Conservation (phyloP, 768 basidiomycete species). For the Xerocomellus dryophilus region DNA sequence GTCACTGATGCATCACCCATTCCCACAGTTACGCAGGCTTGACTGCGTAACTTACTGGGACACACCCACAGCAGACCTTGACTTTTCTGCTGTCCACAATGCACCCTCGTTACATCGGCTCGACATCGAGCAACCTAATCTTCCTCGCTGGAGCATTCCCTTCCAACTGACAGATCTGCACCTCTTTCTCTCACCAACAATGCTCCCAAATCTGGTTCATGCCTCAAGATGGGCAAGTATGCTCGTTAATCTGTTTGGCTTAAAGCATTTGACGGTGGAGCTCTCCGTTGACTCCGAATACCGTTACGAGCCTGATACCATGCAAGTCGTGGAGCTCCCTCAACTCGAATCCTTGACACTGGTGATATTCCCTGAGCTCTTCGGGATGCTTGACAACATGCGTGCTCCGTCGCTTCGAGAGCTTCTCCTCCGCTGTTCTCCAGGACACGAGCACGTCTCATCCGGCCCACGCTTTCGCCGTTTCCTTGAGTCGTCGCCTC, state of each 20-base stretch:
- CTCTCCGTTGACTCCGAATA: slow-evolving; percentile 32
- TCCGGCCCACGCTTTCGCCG: slow-evolving; percentile 28
- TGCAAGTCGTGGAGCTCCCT: slow-evolving; percentile 18
- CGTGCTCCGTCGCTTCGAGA: slow-evolving; percentile 36
- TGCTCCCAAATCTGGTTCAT: slow-evolving; percentile 16
- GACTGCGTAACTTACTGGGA: slow-evolving; percentile 32
- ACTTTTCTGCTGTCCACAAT: slow-evolving; percentile 31
- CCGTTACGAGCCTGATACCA: slow-evolving; percentile 16
- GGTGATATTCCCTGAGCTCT: slow-evolving; percentile 31
- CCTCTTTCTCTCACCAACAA: slow-evolving; percentile 30
- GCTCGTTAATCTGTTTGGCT: slow-evolving; percentile 39
- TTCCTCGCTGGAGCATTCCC: slow-evolving; percentile 37
- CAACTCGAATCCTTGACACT: slow-evolving; percentile 32
- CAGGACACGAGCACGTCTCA: slow-evolving; percentile 17
- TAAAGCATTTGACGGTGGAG: slow-evolving; percentile 42
- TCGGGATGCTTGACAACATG: slow-evolving; percentile 27
- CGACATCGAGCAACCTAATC: slow-evolving; percentile 33
- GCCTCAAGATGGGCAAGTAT: slow-evolving; percentile 30
- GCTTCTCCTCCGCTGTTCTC: slow-evolving; percentile 41
- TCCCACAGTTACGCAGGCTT: slow-evolving; percentile 39
- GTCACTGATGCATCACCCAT: slow-evolving; percentile 32
- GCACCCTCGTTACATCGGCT: slow-evolving; percentile 37
- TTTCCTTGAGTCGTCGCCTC: slow-evolving; percentile 32
- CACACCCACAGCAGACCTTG: slow-evolving; percentile 18
- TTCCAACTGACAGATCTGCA: slow-evolving; percentile 35